These are phyloP conservation scores for Viola pubescens DNA, from an alignment of 441 rosid species.

Conservation along the genomic window DNA sequence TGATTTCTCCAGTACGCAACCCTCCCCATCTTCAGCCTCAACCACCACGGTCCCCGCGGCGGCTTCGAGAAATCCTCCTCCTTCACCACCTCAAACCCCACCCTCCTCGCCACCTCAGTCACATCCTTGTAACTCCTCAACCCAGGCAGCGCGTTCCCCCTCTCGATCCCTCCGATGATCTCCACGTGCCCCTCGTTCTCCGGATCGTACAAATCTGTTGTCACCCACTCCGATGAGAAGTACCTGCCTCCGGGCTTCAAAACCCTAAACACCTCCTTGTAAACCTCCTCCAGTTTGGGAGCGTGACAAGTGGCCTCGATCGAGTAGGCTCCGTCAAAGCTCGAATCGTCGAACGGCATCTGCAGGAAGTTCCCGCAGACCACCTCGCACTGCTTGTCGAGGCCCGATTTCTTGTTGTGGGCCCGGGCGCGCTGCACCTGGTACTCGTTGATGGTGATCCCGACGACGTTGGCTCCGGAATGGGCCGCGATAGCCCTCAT, in stretches of 20 bases:
- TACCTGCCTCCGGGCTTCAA: slow-evolving; percentile 73
- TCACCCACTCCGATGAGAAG: slow-evolving; percentile 90
- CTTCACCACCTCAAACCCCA: slow-evolving; percentile 73
- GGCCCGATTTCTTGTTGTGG: slow-evolving; percentile 81
- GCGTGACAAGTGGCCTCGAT: slow-evolving; percentile 97
- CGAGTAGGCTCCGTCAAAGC: slow-evolving; percentile 91
- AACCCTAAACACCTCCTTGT: slow-evolving; percentile 67
- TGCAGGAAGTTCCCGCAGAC: slow-evolving; percentile 73
- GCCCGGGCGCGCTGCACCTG: slow-evolving; percentile 71
- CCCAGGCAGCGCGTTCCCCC: slow-evolving; percentile 85
- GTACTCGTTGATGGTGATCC: slow-evolving; percentile 90
- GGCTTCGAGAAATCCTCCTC: slow-evolving; percentile 77
- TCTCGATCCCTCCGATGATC: slow-evolving; percentile 75
- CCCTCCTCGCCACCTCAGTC: slow-evolving; percentile 50
- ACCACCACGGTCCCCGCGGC: slow-evolving; percentile 75
- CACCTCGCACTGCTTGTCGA: slow-evolving; percentile 68
- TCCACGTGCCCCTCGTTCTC: slow-evolving; percentile 52
- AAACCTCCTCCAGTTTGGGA: slow-evolving; percentile 72
- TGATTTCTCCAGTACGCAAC: slow-evolving; percentile 92
- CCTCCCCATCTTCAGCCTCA: slow-evolving; percentile 70
- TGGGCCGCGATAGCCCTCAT: slow-evolving; percentile 93
- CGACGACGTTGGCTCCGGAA: slow-evolving; percentile 66
- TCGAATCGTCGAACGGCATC: slow-evolving; percentile 67
- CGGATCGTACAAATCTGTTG: slow-evolving; percentile 52
- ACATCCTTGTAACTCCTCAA: slow-evolving; percentile 52